Conservation (phyloP, 1,284 basidiomycete genomes). For the Meira miltonrushii region DNA sequence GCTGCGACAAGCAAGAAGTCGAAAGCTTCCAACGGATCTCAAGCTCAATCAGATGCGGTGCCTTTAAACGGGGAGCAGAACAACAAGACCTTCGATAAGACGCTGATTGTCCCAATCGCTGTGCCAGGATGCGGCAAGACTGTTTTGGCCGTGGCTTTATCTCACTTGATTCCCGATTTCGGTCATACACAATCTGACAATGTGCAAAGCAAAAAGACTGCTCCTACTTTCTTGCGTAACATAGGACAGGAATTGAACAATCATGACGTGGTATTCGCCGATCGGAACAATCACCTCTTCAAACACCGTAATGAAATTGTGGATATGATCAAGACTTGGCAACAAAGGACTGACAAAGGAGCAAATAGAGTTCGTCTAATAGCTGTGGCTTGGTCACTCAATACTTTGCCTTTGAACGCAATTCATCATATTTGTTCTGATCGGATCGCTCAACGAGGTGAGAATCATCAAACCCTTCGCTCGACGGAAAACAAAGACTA, state of each 20-base stretch:
- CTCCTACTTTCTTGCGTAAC: constrained; percentile 70
- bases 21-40: not conserved
- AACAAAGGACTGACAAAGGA: not conserved
- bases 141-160: constrained; percentile 70
- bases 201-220: constrained; percentile 72
- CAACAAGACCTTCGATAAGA: constrained; percentile 60
- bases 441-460: constrained; percentile 35
- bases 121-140: constrained; percentile 97
- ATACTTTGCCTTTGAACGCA: constrained; percentile 29
- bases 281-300: constrained; percentile 49
- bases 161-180: constrained; percentile 65
- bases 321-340: constrained; percentile 17
- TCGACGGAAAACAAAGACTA: constrained; percentile 55
- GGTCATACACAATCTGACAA: constrained; percentile 78
- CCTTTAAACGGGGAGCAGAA: not conserved
- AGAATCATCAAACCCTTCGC: constrained; percentile 44
- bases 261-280: constrained; percentile 38
- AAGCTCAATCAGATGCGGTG: too few relatives aligned
- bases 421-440: constrained; percentile 32
- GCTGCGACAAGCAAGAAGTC: constrained; percentile 22
- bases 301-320: constrained; percentile 47
- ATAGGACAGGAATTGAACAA: constrained; percentile 56
- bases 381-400: constrained; percentile 37
- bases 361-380: constrained; percentile 24
- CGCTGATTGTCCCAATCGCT: constrained; percentile 78